Evolutionary conservation across 2,329 filamentous ascomycete species (phyloP).

Genomic region (Cyphellophora attinorum): DNA sequence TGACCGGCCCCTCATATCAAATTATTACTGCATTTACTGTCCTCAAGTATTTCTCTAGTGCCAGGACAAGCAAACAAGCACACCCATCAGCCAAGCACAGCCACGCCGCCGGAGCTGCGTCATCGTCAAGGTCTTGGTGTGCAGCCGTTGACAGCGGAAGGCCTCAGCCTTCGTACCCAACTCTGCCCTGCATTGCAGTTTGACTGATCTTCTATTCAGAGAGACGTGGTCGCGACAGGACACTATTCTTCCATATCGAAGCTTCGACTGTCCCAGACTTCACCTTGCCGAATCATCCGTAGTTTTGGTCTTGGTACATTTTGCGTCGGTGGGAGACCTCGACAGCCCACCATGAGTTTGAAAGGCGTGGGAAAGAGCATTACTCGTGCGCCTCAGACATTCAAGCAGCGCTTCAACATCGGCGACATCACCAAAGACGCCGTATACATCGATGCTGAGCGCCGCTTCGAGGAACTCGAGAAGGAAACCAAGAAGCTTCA

Average conservation of each 20-base stretch:
- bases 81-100: not conserved
- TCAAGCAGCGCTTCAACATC: conserved; percentile 89
- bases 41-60: too few species aligned
- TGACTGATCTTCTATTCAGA: too few species aligned
- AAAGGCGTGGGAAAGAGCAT: conserved; percentile 91
- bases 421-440: conserved; percentile 92
- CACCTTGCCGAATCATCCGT: not conserved
- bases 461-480: conserved; percentile 88
- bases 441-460: conserved; percentile 88
- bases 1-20: too few species aligned
- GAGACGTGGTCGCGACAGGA: too few species aligned
- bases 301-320: not conserved
- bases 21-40: too few species aligned
- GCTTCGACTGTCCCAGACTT: too few species aligned
- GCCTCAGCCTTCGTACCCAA: too few species aligned
- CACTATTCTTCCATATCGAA: too few species aligned
- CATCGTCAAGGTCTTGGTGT: not conserved
- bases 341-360: conserved; percentile 68
- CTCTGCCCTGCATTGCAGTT: too few species aligned
- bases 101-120: not conserved
- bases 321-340: not conserved
- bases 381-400: conserved; percentile 78
- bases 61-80: too few species aligned
- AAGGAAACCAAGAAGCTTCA: conserved; percentile 93
- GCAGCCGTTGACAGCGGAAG: too few species aligned